A percentile compares a stretch with the other conserved stretches of the same genome.
These are phyloP conservation scores for Chlamydomonas sp. DNA, from an alignment of 139 green algal species.

Conservation along the genomic window DNA sequence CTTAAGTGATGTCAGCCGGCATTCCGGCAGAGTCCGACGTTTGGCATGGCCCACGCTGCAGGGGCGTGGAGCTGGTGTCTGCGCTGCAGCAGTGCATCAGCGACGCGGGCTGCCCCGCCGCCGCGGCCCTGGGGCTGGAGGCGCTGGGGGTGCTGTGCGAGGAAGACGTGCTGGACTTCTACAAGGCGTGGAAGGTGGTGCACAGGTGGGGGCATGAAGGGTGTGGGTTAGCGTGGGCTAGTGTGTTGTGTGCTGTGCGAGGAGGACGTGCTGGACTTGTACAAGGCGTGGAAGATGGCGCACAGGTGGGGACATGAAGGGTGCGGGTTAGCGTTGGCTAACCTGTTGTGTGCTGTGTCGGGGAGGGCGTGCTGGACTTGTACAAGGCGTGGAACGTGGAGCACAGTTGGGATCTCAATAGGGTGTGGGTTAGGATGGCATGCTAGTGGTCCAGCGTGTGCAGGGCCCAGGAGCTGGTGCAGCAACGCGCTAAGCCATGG, in stretches of 20 bases:
- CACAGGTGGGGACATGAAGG: conserved; percentile 9
- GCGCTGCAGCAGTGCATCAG: conserved; percentile 45
- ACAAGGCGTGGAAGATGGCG: conserved; percentile 38
- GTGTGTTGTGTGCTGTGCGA: not conserved
- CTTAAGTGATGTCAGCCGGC: too few relatives aligned
- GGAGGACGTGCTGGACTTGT: not conserved
- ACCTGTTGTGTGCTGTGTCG: not conserved
- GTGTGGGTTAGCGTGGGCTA: not conserved
- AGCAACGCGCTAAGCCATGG: too few relatives aligned
- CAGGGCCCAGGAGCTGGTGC: too few relatives aligned
- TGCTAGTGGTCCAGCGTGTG: too few relatives aligned
- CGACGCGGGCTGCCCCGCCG: conserved; percentile 18
- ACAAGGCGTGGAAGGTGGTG: conserved; percentile 64
- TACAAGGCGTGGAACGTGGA: conserved; percentile 37
- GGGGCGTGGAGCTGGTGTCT: conserved; percentile 56
- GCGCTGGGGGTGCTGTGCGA: conserved; percentile 53
- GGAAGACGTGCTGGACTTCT: conserved; percentile 72
- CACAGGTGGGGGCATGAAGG: conserved; percentile 9
- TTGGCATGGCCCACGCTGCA: not conserved
- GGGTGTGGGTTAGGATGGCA: not conserved
- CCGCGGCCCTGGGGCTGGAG: conserved; percentile 53
- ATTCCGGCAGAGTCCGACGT: too few relatives aligned
- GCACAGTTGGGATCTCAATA: conserved; percentile 4
- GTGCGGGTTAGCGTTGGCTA: not conserved
- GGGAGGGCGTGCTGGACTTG: not conserved